These are phyloP conservation scores for Saturnispora serradocipensis DNA, from an alignment of 805 yeast species.

Conservation along the genomic window DNA sequence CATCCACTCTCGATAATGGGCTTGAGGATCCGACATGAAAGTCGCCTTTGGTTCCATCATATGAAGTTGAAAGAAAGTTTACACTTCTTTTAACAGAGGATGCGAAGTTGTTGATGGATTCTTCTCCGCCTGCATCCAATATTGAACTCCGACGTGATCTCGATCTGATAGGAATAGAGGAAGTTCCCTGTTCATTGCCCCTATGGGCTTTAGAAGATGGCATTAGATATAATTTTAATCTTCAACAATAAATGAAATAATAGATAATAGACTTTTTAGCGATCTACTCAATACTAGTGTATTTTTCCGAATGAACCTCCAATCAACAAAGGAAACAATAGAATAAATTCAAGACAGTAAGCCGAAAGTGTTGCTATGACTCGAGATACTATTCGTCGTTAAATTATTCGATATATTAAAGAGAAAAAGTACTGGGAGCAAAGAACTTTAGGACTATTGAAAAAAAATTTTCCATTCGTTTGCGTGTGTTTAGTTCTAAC, in stretches of 20 bases:
- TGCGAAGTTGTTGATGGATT: conserved; percentile 31
- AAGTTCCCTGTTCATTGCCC: not conserved
- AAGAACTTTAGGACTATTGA: not conserved
- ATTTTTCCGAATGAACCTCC: not conserved
- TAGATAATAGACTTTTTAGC: not conserved
- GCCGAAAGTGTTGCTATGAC: not conserved
- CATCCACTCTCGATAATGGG: not conserved
- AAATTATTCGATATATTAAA: too few relatives aligned
- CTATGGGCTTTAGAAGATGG: not conserved
- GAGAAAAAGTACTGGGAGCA: not conserved
- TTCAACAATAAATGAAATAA: not conserved
- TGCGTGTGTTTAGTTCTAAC: not conserved
- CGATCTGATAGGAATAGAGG: conserved; percentile 4
- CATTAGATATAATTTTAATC: not conserved
- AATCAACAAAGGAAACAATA: not conserved
- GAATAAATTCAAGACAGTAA: not conserved
- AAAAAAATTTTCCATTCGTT: not conserved
- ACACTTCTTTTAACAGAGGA: conserved; percentile 27
- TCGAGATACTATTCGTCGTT: not conserved
- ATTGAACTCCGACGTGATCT: conserved; percentile 25
- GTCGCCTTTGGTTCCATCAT: conserved; percentile 7
- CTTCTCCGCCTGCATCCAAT: conserved; percentile 30
- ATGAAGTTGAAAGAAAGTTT: conserved; percentile 22
- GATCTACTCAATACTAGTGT: not conserved
- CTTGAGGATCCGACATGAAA: not conserved